phyloP scores from a whole-genome alignment of 176 grass and related monocot genomes.

The Aegilops longissima region DNA sequence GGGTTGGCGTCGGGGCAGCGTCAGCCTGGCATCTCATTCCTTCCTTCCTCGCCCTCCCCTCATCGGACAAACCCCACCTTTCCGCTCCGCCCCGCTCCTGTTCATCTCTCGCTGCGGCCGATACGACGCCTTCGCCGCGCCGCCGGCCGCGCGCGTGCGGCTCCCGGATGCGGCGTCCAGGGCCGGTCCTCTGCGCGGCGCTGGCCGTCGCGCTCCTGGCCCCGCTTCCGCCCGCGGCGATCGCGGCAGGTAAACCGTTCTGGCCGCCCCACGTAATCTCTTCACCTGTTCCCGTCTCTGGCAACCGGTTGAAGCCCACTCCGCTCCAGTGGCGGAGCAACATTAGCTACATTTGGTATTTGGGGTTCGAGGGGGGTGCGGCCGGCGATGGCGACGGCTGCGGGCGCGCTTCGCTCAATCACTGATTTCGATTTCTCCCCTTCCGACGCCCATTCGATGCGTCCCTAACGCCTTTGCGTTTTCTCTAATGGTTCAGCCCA shows the following conservation, averaged over 20 bases:
- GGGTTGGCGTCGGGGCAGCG: conserved; percentile 28
- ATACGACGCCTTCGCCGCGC: neutral
- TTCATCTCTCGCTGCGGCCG: neutral
- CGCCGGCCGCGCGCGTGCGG: neutral
- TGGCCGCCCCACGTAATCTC: neutral
- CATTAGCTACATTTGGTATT: conserved; percentile 1
- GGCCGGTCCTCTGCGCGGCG: neutral
- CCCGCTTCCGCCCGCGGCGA: conserved; percentile 31
- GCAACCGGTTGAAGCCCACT: neutral
- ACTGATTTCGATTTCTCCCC: neutral
- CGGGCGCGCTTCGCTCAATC: neutral
- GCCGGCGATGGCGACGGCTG: neutral
- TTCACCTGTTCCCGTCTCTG: neutral
- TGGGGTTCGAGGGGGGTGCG: neutral
- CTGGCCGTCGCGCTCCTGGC: neutral
- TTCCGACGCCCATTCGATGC: neutral
- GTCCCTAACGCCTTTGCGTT: neutral
- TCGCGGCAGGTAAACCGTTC: conserved; percentile 54
- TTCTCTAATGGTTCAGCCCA: neutral
- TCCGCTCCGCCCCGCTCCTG: neutral
- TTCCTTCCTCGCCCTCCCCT: neutral
- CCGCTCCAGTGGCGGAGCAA: neutral
- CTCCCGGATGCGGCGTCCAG: neutral
- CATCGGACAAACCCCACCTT: neutral
- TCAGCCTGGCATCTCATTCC: conserved; percentile 44